A percentile compares a stretch with the other conserved stretches of the same genome.
Evolutionary conservation across 2,329 filamentous ascomycete genomes (phyloP).

Genomic region (Venturia pyrina): DNA sequence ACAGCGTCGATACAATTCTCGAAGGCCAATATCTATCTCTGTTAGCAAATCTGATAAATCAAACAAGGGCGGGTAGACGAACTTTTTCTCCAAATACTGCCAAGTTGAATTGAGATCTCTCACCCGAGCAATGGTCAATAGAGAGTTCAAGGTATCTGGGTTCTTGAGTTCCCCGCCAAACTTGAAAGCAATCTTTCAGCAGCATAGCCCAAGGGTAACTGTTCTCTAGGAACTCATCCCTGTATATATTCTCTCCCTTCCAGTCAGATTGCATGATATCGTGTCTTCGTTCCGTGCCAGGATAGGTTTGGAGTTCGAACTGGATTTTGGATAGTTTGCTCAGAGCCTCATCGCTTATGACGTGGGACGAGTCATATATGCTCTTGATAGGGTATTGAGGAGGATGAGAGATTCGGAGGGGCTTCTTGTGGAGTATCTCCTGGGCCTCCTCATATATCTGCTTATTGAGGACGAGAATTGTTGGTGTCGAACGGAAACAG

Average conservation of each 20-base stretch:
- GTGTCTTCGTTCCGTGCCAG: neutral
- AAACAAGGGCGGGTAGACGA: neutral
- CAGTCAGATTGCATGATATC: neutral
- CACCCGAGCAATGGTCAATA: neutral
- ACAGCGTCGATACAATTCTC: neutral
- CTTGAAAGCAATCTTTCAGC: neutral
- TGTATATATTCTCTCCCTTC: neutral
- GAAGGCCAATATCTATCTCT: neutral
- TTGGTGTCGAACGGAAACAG: neutral
- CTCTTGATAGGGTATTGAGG: neutral
- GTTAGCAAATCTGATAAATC: neutral
- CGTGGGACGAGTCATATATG: neutral
- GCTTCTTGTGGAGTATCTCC: neutral
- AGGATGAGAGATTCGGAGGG: neutral
- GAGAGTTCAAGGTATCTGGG: neutral
- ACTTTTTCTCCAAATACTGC: neutral
- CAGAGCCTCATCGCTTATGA: neutral
- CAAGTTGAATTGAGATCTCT: neutral
- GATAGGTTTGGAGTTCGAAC: neutral
- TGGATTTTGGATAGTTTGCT: neutral
- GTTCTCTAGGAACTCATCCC: neutral
- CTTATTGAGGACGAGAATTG: neutral
- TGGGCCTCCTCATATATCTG: slow-evolving; percentile 3
- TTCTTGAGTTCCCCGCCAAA: neutral
- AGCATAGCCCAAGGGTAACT: neutral